A percentile compares a stretch with the other conserved stretches of the same genome.
Conservation (phyloP, 768 basidiomycete species). For the Suillus subluteus region DNA sequence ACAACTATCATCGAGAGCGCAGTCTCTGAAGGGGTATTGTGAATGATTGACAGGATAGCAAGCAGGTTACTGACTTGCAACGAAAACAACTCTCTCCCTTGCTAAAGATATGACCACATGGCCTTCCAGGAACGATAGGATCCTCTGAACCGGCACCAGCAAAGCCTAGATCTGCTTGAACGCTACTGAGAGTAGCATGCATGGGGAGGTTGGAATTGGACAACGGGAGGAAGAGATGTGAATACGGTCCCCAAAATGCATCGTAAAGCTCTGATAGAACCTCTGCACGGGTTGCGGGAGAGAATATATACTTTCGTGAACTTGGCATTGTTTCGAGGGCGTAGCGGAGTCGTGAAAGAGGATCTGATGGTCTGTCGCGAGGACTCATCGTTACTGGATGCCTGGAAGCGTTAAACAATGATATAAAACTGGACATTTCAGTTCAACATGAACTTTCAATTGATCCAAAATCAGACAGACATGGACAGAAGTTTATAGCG, state of each 20-base stretch:
- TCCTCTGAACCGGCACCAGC: conserved; percentile 64
- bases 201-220: conserved; percentile 64
- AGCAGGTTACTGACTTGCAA: conserved; percentile 73
- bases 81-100: conserved; percentile 92
- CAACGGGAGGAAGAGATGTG: conserved; percentile 71
- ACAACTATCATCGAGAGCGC: conserved; percentile 86
- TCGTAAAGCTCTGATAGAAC: conserved; percentile 82
- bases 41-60: conserved; percentile 11
- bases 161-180: conserved; percentile 62
- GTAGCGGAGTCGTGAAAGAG: conserved; percentile 74
- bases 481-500: background rate
- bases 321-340: conserved; percentile 82
- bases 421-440: conserved; percentile 23
- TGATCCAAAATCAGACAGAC: background rate
- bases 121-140: conserved; percentile 64
- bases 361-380: conserved; percentile 60
- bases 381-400: conserved; percentile 57
- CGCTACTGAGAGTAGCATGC: conserved; percentile 68
- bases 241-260: conserved; percentile 80
- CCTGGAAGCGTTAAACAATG: conserved; percentile 49
- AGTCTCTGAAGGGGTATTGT: conserved; percentile 62
- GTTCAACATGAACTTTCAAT: background rate
- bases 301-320: conserved; percentile 77
- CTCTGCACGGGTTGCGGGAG: conserved; percentile 73
- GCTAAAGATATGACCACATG: conserved; percentile 85